Evolutionary conservation across 306 rosid genomes (phyloP).

Genomic region (Pachyrhizus erosus): DNA sequence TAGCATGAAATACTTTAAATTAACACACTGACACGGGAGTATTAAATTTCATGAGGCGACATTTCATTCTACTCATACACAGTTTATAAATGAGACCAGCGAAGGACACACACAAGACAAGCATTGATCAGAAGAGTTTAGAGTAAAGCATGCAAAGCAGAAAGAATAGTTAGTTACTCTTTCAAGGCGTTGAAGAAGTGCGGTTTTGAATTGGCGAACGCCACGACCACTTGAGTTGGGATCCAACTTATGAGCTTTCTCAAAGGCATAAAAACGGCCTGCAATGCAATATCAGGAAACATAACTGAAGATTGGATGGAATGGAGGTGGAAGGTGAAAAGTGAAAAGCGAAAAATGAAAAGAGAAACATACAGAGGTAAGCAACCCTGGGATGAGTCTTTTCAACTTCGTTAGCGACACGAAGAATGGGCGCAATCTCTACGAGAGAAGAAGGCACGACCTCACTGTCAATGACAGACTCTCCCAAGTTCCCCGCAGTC

Average conservation of each 20-base stretch:
- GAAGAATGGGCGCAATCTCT: conserved; percentile 94
- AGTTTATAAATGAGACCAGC: neutral
- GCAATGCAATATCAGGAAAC: conserved; percentile 30
- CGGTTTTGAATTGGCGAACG: conserved; percentile 97
- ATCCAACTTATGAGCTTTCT: conserved; percentile 97
- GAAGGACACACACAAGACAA: neutral
- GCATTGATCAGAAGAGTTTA: too few species aligned
- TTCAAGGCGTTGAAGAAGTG: conserved; percentile 97
- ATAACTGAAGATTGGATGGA: neutral
- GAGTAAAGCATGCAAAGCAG: neutral
- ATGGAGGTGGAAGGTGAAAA: too few species aligned
- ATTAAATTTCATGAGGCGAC: conserved; percentile 6
- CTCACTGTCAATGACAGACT: conserved; percentile 86
- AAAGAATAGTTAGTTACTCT: conserved; percentile 56
- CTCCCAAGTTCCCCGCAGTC: conserved; percentile 92
- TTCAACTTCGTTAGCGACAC: conserved; percentile 97
- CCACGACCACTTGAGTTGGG: conserved; percentile 99
- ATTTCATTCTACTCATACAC: neutral
- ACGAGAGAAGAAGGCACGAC: conserved; percentile 91
- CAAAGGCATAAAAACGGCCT: conserved; percentile 99
- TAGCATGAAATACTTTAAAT: neutral
- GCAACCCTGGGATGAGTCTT: conserved; percentile 94
- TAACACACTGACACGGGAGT: neutral
- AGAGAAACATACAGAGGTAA: conserved; percentile 77
- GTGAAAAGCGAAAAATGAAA: neutral